phyloP scores from a whole-genome alignment of 331 rosid genomes.

The Quercus phellos region DNA sequence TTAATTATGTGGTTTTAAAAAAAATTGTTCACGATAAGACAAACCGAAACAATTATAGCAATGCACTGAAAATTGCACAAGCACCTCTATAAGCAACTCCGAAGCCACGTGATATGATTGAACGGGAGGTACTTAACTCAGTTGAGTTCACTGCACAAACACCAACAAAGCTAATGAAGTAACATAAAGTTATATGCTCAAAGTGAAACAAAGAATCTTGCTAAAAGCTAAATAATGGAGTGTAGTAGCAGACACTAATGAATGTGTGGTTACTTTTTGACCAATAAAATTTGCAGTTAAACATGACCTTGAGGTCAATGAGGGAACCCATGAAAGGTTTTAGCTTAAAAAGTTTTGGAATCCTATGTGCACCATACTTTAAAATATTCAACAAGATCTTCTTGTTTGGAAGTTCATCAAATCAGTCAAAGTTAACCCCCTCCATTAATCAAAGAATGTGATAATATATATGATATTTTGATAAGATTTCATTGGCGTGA shows the following conservation, averaged over 20 bases:
- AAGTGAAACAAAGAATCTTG: conserved; percentile 77
- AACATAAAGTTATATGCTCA: conserved; percentile 79
- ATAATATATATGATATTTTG: not conserved
- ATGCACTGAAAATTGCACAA: conserved; percentile 21
- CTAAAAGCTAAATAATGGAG: conserved; percentile 86
- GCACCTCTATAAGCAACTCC: conserved; percentile 21
- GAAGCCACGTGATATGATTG: conserved; percentile 49
- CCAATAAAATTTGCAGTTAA: conserved; percentile 41
- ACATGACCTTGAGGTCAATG: conserved; percentile 50
- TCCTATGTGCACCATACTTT: conserved; percentile 57
- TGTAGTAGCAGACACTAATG: conserved; percentile 90
- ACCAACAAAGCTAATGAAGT: conserved; percentile 57
- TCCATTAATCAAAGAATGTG: conserved; percentile 3
- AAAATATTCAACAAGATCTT: conserved; percentile 4
- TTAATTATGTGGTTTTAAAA: not conserved
- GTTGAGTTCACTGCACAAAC: conserved; percentile 23
- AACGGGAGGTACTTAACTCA: conserved; percentile 43
- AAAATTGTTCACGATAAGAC: not conserved
- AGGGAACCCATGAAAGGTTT: conserved; percentile 47
- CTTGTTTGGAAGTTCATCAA: conserved; percentile 11
- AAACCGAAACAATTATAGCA: conserved; percentile 15
- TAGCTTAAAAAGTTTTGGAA: conserved; percentile 61
- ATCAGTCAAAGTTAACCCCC: conserved; percentile 29
- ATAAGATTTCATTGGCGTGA: not conserved
- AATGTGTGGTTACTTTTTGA: conserved; percentile 66